These are phyloP conservation scores for Camellia lanceoleosa DNA, from an alignment of 148 eudicot species.

Conservation along the genomic window DNA sequence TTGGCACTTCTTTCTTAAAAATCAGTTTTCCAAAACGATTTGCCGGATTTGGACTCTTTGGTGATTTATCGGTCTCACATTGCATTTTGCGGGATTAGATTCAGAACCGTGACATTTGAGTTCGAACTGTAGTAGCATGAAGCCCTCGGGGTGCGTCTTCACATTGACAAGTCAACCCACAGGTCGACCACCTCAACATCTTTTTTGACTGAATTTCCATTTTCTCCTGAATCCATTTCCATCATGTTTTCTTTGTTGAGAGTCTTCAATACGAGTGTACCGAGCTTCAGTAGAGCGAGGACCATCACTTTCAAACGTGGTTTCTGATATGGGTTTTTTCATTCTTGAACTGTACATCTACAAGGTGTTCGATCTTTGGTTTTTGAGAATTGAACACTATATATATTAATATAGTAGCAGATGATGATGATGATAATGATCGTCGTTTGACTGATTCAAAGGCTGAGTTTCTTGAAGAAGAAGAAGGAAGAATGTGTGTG, in stretches of 20 bases:
- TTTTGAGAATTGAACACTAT: neutral
- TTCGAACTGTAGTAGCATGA: no score
- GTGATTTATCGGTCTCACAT: no score
- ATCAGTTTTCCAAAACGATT: no score
- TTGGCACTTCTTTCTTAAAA: no score
- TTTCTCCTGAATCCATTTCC: no score
- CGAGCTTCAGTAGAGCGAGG: conserved; percentile 58
- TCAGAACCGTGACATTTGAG: no score
- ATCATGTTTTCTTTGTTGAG: conserved; percentile 29
- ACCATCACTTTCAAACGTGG: conserved; percentile 31
- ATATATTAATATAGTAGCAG: neutral
- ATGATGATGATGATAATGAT: neutral
- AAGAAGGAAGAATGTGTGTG: neutral
- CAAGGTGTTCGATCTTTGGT: conserved; percentile 24
- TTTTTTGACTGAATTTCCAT: no score
- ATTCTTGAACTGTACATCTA: neutral
- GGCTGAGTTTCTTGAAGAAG: conserved; percentile 10
- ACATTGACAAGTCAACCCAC: no score
- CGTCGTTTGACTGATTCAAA: neutral
- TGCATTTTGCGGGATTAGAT: no score
- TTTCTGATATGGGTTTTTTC: conserved; percentile 15
- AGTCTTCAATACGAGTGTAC: conserved; percentile 53
- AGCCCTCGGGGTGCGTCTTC: no score
- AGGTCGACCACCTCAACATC: no score
- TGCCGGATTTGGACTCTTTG: no score